phyloP scores from a whole-genome alignment of 768 basidiomycete species.

The Glaciozyma antarctica region DNA sequence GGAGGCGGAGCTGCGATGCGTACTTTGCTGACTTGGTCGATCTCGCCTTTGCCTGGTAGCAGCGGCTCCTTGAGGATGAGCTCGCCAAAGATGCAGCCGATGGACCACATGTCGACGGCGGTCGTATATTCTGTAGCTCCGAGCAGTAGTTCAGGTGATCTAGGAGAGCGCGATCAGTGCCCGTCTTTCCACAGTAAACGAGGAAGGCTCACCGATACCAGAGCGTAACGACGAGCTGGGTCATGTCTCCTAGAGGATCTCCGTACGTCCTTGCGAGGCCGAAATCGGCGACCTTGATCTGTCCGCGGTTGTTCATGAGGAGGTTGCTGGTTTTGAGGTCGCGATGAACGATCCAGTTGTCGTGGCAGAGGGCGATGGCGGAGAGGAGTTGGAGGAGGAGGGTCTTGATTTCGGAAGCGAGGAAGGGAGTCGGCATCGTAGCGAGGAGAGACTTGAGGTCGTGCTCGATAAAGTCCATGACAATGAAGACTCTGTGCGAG shows the following conservation, averaged over 20 bases:
- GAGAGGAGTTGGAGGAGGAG: slow-evolving; percentile 85
- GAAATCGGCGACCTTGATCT: slow-evolving; percentile 97
- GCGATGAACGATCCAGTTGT: slow-evolving; percentile 94
- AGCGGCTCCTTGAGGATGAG: slow-evolving; percentile 87
- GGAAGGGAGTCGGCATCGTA: slow-evolving; percentile 89
- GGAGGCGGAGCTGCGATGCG: slow-evolving; percentile 10
- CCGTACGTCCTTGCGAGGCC: slow-evolving; percentile 92
- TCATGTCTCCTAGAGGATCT: slow-evolving; percentile 93
- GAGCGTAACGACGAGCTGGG: slow-evolving; percentile 92
- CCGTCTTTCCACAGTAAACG: slow-evolving; percentile 21
- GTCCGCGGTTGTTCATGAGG: slow-evolving; percentile 97
- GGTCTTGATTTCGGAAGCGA: slow-evolving; percentile 97
- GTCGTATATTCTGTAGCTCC: slow-evolving; percentile 91
- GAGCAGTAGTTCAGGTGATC: slow-evolving; percentile 88
- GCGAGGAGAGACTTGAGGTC: slow-evolving; percentile 93
- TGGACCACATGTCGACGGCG: slow-evolving; percentile 95
- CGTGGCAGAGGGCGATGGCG: slow-evolving; percentile 85
- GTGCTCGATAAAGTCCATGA: slow-evolving; percentile 83
- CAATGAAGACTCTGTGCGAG: slow-evolving; percentile 76
- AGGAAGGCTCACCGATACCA: slow-evolving; percentile 78
- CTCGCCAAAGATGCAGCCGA: slow-evolving; percentile 97
- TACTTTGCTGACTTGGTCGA: slow-evolving; percentile 77
- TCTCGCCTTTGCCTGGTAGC: slow-evolving; percentile 93
- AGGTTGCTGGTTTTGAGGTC: slow-evolving; percentile 96
- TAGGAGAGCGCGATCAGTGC: slow-evolving; percentile 35